phyloP scores from a whole-genome alignment of 2,329 filamentous ascomycete species.

The Nemania sp. region DNA sequence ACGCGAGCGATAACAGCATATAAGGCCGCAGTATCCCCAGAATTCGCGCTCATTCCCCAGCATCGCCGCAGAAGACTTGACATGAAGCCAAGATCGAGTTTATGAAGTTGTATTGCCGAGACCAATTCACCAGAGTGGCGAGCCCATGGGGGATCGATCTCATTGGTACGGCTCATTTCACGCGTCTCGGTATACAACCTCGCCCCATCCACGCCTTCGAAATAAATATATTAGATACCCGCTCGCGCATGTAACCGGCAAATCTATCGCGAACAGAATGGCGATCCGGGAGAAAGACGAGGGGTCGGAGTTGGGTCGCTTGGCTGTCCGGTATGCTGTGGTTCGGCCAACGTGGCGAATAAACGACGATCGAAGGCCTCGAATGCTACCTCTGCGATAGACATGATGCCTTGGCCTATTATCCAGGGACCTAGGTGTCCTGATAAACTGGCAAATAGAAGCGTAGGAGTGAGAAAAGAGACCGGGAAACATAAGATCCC shows the following conservation, averaged over 20 bases:
- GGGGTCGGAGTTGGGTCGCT: slow-evolving; percentile 1
- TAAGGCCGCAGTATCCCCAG: background rate
- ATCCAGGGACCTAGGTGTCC: slow-evolving; percentile 7
- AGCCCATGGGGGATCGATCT: slow-evolving; percentile 9
- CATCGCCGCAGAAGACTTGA: background rate
- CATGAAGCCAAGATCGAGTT: slow-evolving; percentile 2
- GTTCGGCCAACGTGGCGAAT: slow-evolving; percentile 13
- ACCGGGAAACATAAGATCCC: slow-evolving; percentile 10
- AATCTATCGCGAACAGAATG: slow-evolving; percentile 9
- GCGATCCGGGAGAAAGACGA: slow-evolving; percentile 1
- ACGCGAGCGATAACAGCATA: background rate
- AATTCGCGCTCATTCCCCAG: background rate
- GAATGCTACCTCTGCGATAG: background rate
- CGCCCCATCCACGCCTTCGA: slow-evolving; percentile 4
- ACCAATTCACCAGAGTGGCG: slow-evolving; percentile 10
- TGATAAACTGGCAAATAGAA: background rate
- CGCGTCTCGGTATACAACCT: slow-evolving; percentile 12
- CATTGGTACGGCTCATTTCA: slow-evolving; percentile 25
- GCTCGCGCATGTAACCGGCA: slow-evolving; percentile 17
- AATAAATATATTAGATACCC: slow-evolving; percentile 17
- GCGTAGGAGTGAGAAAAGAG: background rate
- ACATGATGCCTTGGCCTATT: slow-evolving; percentile 2
- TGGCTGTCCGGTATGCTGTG: slow-evolving; percentile 5
- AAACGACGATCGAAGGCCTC: background rate
- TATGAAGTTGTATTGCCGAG: slow-evolving; percentile 13